Evolutionary conservation across 805 yeast genomes (phyloP), one percentile per base, ranked within the genome.

Genomic region (Alloascoidea africana): DNA sequence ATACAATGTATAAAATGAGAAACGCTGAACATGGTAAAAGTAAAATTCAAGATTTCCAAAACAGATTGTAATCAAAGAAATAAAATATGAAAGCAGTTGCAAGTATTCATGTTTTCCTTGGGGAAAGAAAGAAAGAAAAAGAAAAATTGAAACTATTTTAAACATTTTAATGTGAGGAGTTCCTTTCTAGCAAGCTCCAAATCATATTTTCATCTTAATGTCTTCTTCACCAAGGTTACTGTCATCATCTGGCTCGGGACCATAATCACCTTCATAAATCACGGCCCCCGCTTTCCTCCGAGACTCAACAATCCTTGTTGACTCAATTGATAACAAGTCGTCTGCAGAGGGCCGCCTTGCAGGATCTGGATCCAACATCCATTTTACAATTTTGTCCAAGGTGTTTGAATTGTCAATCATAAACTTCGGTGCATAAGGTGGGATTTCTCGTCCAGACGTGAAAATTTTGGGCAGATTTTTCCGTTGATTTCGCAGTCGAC

Each of bases 221-320:
- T 45, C 50, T 3, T 36, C 14, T 17, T 47, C 53, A 33, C 53
- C 59, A n/a, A n/a, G n/a, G n/a, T n/a, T n/a, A n/a, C n/a, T n/a
- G 18, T 56, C 58, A 2, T 39, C 51, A 34, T 66, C 73, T 0
- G 82, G 77, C 41, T 63, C 62, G 1, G 96, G 95, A 0, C 97
- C 98, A 54, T 70, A 86, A 46, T 91, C 96, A 14, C 96, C 97
- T 59, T 89, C 98, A 50, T 78, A 91, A 44, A 91, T 81, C 2
- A 87, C 80, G 2, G 96, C 96, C 3, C 97, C 96, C 4, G 94
- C 83, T 52, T 80, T 81, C 38, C 96, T 66, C 42, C 89, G 68
- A 39, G 67, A 58, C 45, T 87, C 95, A 32, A 91, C 87, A 41
- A 76, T 69, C 35, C 69, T 65, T 43, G 91, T 75, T 54, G 91